Conservation (phyloP, 495 filamentous ascomycete genomes). For the Xylaria venustula region DNA sequence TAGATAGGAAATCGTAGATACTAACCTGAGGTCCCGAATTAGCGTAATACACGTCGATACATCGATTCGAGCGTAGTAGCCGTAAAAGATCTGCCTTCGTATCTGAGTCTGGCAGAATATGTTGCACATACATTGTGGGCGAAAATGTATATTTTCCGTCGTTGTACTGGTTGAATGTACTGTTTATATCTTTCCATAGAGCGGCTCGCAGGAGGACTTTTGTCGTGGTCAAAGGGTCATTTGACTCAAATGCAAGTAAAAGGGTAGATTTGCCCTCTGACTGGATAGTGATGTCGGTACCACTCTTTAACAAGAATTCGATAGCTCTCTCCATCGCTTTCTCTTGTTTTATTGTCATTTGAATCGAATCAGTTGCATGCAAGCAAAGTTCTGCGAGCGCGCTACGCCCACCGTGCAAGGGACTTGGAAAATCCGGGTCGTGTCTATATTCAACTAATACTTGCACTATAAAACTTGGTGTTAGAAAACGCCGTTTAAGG, state of each 20-base stretch:
- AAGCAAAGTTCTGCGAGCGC: conserved; percentile 50
- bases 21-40: conserved; percentile 38
- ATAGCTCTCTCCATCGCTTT: conserved; percentile 51
- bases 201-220: conserved; percentile 43
- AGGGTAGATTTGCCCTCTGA: conserved; percentile 44
- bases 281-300: conserved; percentile 42
- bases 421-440: conserved; percentile 49
- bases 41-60: conserved; percentile 46
- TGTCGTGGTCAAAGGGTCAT: conserved; percentile 43
- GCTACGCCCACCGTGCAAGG: conserved; percentile 45
- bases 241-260: conserved; percentile 43
- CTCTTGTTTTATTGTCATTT: conserved; percentile 36
- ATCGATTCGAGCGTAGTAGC: conserved; percentile 43
- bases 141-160: conserved; percentile 45
- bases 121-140: conserved; percentile 43
- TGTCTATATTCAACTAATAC: conserved; percentile 44
- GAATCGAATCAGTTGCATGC: conserved; percentile 37
- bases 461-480: conserved; percentile 20
- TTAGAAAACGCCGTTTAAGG: not conserved
- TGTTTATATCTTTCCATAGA: conserved; percentile 48
- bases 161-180: conserved; percentile 40
- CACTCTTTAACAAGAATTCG: conserved; percentile 37
- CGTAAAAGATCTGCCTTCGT: conserved; percentile 34
- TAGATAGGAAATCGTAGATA: too few relatives aligned
- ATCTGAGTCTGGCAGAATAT: conserved; percentile 33